Evolutionary conservation across 192 early-diverging fungal species (phyloP).

Genomic region (Rhizophagus sp.): DNA sequence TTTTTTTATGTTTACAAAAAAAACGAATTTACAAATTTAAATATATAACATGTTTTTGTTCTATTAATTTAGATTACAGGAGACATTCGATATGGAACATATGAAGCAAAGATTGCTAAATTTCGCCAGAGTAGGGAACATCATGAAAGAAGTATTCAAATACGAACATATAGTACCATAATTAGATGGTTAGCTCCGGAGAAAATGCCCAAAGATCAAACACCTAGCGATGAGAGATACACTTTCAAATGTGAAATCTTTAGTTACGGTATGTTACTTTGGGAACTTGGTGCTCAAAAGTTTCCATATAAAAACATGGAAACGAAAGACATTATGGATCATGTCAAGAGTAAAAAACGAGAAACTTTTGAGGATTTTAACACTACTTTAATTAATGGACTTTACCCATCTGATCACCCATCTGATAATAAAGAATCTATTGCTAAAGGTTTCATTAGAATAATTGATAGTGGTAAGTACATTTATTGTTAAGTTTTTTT

Average conservation of each 20-base stretch:
- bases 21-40: background rate
- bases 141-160: background rate
- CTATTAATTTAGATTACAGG: conserved; percentile 4
- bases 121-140: conserved; percentile 1
- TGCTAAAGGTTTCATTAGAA: background rate
- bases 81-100: background rate
- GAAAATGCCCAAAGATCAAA: background rate
- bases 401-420: no score
- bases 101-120: conserved; percentile 19
- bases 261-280: background rate
- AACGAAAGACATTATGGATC: background rate
- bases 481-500: background rate
- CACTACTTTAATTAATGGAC: background rate
- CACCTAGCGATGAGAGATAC: background rate
- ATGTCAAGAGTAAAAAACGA: background rate
- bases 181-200: conserved; percentile 18
- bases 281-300: background rate
- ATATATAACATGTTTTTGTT: background rate
- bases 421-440: background rate
- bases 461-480: background rate
- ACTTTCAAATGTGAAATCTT: conserved; percentile 27
- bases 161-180: background rate
- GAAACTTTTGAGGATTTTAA: background rate
- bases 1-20: background rate
- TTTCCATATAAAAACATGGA: background rate